Evolutionary conservation across 2,329 filamentous ascomycete species (phyloP), one percentile per base, ranked within the genome.

Genomic region (Apiospora hydei): DNA sequence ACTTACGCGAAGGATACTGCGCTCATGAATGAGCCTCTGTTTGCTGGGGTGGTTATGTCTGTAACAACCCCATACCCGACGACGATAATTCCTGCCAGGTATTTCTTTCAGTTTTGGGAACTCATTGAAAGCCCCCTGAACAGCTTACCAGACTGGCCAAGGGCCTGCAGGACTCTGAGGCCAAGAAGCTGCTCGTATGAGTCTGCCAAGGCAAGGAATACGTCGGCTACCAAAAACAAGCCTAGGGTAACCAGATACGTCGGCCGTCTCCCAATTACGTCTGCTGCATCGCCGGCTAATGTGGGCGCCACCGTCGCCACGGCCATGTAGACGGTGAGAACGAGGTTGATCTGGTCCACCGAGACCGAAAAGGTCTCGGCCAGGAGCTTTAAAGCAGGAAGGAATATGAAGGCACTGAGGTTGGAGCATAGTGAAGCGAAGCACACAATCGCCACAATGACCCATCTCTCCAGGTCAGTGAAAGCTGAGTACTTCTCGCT

Each of bases 301-400:
- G 72, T 61, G 16, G 72, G 70, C 14, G 69, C 68, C 41, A 74
- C 46, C 4, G 69, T 69, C 49, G 67, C 49, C 5, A 68, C 69
- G 51, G 75, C 73, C 16, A 75, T 72, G 49, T 74, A 76, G 1
- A 72, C 46, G 0, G 73, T 76, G 14, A 76, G 71, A 5, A 73
- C 74, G 10, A 75, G 71, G 16, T 76, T 75, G 46, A 74, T 73
- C 16, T 26, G 69, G 41, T 67, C 73, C 10, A 72, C 66, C 4
- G 61, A 71, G 43, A 67, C 64, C 34, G 64, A 67, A 44, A 67
- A 67, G 14, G 64, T 41, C 5, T 67, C 64, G 18, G 64, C 64
- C 14, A 67, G 64, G 11, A 67, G 64, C 30, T 67, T 67, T 34
- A 67, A 67, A 11, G 64, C 64, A 13, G 64, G 64, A 3, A 67